Evolutionary conservation across 2,329 filamentous ascomycete species (phyloP).

Genomic region (Aulographum hederae): DNA sequence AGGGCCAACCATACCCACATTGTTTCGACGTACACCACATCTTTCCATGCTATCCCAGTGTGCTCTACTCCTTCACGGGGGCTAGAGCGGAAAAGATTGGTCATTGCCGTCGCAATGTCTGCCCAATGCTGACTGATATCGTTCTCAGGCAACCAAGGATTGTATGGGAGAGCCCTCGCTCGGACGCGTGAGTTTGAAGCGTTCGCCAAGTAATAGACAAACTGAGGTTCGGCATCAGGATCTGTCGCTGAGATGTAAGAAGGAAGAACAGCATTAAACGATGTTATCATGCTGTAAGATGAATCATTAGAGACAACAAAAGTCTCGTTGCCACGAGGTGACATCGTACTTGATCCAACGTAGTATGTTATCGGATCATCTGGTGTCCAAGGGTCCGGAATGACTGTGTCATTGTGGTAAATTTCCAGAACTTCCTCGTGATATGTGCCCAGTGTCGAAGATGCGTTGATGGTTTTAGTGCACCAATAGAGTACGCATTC

Average conservation of each 20-base stretch:
- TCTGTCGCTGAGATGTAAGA: background rate
- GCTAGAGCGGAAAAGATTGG: background rate
- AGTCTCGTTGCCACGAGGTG: background rate
- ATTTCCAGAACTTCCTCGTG: background rate
- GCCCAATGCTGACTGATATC: background rate
- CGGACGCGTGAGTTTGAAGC: background rate
- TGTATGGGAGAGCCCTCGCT: background rate
- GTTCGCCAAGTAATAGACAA: no score
- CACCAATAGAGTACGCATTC: constrained; percentile 5
- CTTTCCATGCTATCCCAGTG: constrained; percentile 5
- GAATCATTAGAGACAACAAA: no score
- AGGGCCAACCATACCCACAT: constrained; percentile 13
- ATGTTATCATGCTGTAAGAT: background rate
- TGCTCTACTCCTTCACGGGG: background rate
- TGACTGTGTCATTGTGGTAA: background rate
- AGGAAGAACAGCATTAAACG: background rate
- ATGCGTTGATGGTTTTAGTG: constrained; percentile 11
- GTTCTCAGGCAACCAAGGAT: background rate
- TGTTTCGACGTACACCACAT: constrained; percentile 6
- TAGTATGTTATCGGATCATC: background rate
- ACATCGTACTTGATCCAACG: background rate
- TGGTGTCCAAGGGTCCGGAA: background rate
- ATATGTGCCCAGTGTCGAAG: constrained; percentile 3
- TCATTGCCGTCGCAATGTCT: background rate
- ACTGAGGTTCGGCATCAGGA: no score